These are phyloP conservation scores for Pythium inflatum DNA, from an alignment of 352 stramenopile genomes.

Conservation along the genomic window DNA sequence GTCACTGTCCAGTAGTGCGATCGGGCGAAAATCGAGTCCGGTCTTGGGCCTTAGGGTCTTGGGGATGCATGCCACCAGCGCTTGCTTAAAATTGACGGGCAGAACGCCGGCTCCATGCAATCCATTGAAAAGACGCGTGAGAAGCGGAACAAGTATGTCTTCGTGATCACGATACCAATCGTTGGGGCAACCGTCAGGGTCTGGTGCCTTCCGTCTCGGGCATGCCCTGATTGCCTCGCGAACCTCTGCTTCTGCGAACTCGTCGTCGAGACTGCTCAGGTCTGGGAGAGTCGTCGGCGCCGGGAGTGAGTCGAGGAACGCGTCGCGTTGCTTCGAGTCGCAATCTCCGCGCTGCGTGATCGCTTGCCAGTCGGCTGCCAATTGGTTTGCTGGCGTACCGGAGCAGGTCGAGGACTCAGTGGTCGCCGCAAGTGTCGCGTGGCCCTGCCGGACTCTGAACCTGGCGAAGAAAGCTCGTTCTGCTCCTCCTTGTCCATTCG, in stretches of 20 bases:
- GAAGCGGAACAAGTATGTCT: background rate
- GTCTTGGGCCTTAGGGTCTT: background rate
- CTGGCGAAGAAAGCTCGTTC: slow-evolving; percentile 12
- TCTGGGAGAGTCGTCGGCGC: background rate
- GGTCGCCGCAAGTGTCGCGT: background rate
- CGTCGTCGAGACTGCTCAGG: background rate
- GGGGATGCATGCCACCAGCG: slow-evolving; percentile 13
- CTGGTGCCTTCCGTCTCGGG: slow-evolving; percentile 1
- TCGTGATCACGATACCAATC: slow-evolving; percentile 24
- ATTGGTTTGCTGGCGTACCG: background rate
- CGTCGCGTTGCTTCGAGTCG: background rate
- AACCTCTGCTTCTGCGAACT: slow-evolving; percentile 22
- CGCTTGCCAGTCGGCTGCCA: background rate
- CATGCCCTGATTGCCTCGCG: background rate
- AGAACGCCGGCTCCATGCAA: background rate
- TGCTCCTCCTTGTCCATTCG: background rate
- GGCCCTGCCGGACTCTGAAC: background rate
- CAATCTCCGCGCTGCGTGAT: slow-evolving; percentile 11
- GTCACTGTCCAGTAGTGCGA: background rate
- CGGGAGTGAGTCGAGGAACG: background rate
- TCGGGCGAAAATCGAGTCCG: slow-evolving; percentile 17
- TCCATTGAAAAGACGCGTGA: slow-evolving; percentile 10
- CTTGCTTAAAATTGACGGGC: slow-evolving; percentile 1
- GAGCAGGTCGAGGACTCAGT: background rate
- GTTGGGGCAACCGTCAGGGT: slow-evolving; percentile 19